Percentiles rank a stretch among this genome's conserved stretches.
Evolutionary conservation across 768 basidiomycete species (phyloP).

Genomic region (Lenzites betulinus): DNA sequence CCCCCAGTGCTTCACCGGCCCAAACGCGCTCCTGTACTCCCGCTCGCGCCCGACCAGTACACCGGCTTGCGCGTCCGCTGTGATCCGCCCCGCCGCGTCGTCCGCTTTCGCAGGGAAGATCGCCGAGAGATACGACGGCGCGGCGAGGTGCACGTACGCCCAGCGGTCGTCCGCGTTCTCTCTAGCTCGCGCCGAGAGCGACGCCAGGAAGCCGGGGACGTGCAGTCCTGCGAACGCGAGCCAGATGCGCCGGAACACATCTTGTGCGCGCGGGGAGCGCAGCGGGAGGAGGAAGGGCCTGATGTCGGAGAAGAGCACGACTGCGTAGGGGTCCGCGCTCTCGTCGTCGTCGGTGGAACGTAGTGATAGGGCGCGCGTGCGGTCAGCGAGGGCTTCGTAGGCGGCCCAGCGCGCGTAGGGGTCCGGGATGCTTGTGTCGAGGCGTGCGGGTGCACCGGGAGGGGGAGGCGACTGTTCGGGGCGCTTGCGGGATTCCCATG

Average conservation of each 20-base stretch:
- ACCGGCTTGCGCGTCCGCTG: constrained; percentile 65
- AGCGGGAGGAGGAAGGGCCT: constrained; percentile 53
- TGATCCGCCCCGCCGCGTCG: constrained; percentile 31
- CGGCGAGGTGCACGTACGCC: constrained; percentile 51
- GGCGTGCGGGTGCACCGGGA: constrained; percentile 24
- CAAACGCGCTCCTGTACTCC: constrained; percentile 61
- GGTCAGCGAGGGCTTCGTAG: constrained; percentile 56
- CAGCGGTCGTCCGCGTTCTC: constrained; percentile 70
- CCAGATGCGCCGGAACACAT: constrained; percentile 68
- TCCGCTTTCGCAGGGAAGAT: constrained; percentile 51
- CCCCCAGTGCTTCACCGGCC: constrained; percentile 70
- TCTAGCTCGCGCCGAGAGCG: constrained; percentile 34
- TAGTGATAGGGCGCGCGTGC: constrained; percentile 45
- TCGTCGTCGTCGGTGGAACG: constrained; percentile 53
- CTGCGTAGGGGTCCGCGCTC: constrained; percentile 68
- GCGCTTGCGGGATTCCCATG: constrained; percentile 54
- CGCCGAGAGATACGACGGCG: constrained; percentile 45
- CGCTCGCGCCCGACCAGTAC: constrained; percentile 66
- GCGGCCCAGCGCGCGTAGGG: constrained; percentile 69
- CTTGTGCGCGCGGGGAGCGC: constrained; percentile 45
- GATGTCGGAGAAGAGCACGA: constrained; percentile 74
- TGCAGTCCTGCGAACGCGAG: constrained; percentile 70
- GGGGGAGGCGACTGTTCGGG: constrained; percentile 31
- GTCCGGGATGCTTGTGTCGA: constrained; percentile 41
- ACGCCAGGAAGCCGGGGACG: constrained; percentile 62